These are phyloP conservation scores for Celoporthe dispersa DNA, from an alignment of 2,329 filamentous ascomycete species.

Conservation along the genomic window DNA sequence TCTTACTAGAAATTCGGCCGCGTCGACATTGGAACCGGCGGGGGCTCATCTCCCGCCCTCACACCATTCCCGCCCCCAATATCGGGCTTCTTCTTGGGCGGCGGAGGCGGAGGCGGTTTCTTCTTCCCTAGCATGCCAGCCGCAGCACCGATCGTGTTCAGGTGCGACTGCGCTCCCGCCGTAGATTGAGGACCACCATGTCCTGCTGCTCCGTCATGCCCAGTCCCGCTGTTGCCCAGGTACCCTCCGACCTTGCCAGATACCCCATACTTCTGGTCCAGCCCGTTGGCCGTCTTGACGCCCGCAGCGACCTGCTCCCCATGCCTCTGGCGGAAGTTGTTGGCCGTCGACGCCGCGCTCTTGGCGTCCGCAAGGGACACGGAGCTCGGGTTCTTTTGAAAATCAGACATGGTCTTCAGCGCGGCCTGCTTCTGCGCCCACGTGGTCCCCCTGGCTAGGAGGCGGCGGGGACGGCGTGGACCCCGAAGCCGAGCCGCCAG, in stretches of 20 bases:
- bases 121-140: constrained; percentile 49
- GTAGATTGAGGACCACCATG: constrained; percentile 9
- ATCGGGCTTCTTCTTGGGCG: constrained; percentile 56
- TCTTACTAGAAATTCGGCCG: constrained; percentile 49
- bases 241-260: constrained; percentile 42
- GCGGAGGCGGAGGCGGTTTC: constrained; percentile 56
- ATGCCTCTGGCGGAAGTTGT: constrained; percentile 72
- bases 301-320: constrained; percentile 69
- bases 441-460: constrained; percentile 57
- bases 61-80: constrained; percentile 20
- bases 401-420: constrained; percentile 61
- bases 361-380: constrained; percentile 64
- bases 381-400: constrained; percentile 64
- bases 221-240: constrained; percentile 20
- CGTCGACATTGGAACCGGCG: constrained; percentile 58
- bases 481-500: neutral
- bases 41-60: constrained; percentile 45
- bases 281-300: constrained; percentile 56
- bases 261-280: constrained; percentile 67
- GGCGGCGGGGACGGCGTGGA: constrained; percentile 32
- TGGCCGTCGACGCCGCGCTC: constrained; percentile 63
- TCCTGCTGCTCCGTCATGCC: constrained; percentile 8
- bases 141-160: constrained; percentile 26
- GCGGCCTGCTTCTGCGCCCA: constrained; percentile 69
- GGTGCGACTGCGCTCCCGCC: constrained; percentile 17